A percentile compares a stretch with the other conserved stretches of the same genome.
Evolutionary conservation across 352 stramenopile genomes (phyloP).

Genomic region (Globisporangium okanoganense): DNA sequence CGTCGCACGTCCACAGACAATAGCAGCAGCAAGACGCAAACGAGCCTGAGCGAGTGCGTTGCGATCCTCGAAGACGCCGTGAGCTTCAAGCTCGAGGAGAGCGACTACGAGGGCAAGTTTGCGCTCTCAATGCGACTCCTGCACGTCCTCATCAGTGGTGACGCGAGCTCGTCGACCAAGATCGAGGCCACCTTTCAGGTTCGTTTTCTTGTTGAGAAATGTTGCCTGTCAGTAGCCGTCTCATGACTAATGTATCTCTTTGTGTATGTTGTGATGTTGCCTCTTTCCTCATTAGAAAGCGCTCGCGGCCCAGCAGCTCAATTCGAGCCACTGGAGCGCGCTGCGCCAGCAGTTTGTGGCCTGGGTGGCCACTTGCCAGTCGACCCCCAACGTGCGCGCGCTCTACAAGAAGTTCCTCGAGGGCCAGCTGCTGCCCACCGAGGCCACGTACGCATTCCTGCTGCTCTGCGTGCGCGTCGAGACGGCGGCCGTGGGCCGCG

Average conservation of each 20-base stretch:
- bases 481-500: conserved; percentile 28
- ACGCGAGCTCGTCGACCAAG: conserved; percentile 11
- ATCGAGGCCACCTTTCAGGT: conserved; percentile 53
- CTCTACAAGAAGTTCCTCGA: conserved; percentile 72
- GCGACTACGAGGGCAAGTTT: conserved; percentile 44
- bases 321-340: conserved; percentile 47
- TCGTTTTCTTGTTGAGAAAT: background rate
- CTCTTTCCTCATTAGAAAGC: conserved; percentile 27
- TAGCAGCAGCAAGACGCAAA: conserved; percentile 16
- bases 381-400: conserved; percentile 34
- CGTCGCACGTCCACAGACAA: conserved; percentile 37
- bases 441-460: conserved; percentile 64
- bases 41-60: conserved; percentile 31
- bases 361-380: conserved; percentile 39
- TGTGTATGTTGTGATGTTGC: background rate
- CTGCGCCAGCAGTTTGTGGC: conserved; percentile 65
- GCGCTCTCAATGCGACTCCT: conserved; percentile 47
- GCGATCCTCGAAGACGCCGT: conserved; percentile 49
- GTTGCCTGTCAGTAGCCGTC: background rate
- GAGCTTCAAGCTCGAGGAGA: conserved; percentile 27
- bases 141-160: conserved; percentile 39
- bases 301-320: conserved; percentile 34
- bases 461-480: conserved; percentile 69
- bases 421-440: conserved; percentile 57
- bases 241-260: background rate